Conservation (phyloP, 306 rosid species). For the Vigna unguiculata region DNA sequence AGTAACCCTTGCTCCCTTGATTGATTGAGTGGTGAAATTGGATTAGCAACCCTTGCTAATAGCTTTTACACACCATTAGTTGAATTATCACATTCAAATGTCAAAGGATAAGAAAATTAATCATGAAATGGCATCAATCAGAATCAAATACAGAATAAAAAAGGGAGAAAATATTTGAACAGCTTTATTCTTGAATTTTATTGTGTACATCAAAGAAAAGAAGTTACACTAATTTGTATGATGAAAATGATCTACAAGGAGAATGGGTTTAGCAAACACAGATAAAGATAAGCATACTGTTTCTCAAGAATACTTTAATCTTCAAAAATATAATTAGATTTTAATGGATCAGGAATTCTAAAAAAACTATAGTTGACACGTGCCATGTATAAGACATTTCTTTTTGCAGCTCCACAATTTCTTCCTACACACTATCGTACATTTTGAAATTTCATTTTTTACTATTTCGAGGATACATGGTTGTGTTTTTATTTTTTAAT, state of each 20-base stretch:
- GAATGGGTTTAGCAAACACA: neutral
- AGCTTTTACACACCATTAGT: neutral
- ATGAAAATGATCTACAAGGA: neutral
- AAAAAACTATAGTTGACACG: too few relatives aligned
- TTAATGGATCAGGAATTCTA: too few relatives aligned
- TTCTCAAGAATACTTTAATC: conserved; percentile 1
- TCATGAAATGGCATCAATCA: neutral
- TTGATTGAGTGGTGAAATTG: too few relatives aligned
- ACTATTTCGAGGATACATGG: too few relatives aligned
- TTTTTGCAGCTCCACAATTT: too few relatives aligned
- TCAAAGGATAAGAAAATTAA: neutral
- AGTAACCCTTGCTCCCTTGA: too few relatives aligned
- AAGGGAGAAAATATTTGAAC: neutral
- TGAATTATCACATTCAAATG: neutral
- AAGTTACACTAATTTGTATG: conserved; percentile 7
- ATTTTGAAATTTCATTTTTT: too few relatives aligned
- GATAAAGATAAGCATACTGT: neutral
- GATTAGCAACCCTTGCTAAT: neutral
- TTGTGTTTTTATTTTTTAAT: too few relatives aligned
- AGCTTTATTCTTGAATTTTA: neutral
- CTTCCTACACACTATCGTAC: too few relatives aligned
- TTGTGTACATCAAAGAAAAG: neutral
- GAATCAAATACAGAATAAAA: neutral
- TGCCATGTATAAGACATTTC: too few relatives aligned
- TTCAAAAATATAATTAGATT: too few relatives aligned